phyloP scores from a whole-genome alignment of 2,329 filamentous ascomycete genomes.

The Penicillium sp. region DNA sequence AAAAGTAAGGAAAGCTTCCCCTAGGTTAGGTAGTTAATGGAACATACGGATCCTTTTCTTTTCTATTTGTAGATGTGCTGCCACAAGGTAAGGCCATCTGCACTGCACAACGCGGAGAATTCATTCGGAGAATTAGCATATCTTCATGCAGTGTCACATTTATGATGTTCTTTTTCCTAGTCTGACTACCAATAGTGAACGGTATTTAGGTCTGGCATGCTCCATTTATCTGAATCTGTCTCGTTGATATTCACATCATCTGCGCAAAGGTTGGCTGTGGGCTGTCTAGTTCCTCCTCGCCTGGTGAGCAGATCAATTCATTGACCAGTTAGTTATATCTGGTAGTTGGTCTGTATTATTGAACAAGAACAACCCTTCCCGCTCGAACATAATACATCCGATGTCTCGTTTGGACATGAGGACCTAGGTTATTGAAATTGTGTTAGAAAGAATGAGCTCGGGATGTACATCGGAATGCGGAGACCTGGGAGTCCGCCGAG shows the following conservation, averaged over 20 bases:
- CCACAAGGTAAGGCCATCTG: neutral
- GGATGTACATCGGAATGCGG: neutral
- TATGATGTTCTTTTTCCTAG: neutral
- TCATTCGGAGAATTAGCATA: conserved; percentile 11
- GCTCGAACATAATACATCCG: neutral
- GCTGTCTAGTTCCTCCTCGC: neutral
- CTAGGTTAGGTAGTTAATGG: neutral
- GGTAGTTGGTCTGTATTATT: neutral
- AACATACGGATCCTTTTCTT: neutral
- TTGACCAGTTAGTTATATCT: neutral
- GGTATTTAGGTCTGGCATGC: neutral
- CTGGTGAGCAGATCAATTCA: neutral
- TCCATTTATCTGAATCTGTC: conserved; percentile 8
- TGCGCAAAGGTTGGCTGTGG: neutral
- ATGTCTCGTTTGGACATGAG: conserved; percentile 18
- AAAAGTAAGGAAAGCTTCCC: too few relatives aligned
- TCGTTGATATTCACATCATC: neutral
- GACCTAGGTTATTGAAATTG: neutral
- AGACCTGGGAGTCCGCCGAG: neutral
- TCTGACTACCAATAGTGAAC: neutral
- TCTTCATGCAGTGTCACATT: neutral
- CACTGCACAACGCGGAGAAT: conserved; percentile 6
- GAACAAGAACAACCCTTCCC: neutral
- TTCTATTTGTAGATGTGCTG: neutral
- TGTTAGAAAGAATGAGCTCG: neutral